Percentiles rank a stretch among this genome's conserved stretches.
phyloP scores from a whole-genome alignment of 129 eudicot genomes.

The Helichrysum umbraculigerum region DNA sequence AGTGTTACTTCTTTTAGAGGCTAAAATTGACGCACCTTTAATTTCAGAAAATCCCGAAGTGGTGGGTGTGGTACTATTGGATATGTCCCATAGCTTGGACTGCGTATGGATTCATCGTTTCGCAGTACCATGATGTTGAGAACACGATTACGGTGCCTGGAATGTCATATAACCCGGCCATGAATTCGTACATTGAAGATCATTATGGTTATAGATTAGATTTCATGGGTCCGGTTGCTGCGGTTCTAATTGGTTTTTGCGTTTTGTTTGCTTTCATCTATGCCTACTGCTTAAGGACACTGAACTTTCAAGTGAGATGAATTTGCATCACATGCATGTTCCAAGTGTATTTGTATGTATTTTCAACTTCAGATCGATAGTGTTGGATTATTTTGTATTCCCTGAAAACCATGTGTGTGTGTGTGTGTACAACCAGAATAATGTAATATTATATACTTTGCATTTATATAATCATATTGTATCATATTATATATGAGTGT shows the following conservation, averaged over 20 bases:
- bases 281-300: conserved; percentile 52
- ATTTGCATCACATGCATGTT: background rate
- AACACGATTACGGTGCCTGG: conserved; percentile 47
- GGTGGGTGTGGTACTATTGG: conserved; percentile 88
- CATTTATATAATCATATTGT: no score
- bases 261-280: conserved; percentile 66
- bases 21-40: background rate
- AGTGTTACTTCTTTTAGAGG: background rate
- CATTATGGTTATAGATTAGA: conserved; percentile 59
- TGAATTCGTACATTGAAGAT: conserved; percentile 38
- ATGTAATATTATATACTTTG: no score
- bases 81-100: conserved; percentile 85
- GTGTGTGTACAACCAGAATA: no score
- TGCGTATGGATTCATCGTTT: conserved; percentile 61
- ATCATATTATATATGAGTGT: no score
- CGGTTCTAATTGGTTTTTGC: conserved; percentile 56
- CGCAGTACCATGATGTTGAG: conserved; percentile 60
- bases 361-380: no score
- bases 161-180: conserved; percentile 33
- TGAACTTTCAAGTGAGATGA: conserved; percentile 75
- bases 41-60: conserved; percentile 67
- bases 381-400: no score
- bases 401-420: no score
- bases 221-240: conserved; percentile 75
- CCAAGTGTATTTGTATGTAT: no score